These are phyloP conservation scores for Erythrobasidium hasegawianum DNA, from an alignment of 1,284 basidiomycete genomes.

Conservation along the genomic window DNA sequence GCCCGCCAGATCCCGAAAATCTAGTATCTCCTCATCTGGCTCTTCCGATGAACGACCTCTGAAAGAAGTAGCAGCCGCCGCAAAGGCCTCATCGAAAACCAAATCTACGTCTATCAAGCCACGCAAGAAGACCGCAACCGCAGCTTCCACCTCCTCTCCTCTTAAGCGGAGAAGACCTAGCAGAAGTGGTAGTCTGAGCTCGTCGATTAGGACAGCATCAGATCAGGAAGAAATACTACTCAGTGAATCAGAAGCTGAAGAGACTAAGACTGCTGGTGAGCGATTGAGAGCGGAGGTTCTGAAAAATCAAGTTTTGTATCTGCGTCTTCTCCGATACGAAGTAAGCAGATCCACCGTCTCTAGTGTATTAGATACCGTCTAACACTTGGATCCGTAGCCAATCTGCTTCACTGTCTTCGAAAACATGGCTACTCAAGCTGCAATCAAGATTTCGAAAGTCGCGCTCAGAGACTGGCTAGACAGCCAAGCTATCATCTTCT, in stretches of 20 bases:
- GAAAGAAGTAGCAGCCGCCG: background rate
- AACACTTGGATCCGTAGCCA: constrained; percentile 9
- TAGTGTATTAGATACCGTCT: too few species aligned
- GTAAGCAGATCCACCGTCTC: background rate
- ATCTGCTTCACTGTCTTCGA: constrained; percentile 30
- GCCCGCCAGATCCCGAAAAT: too few species aligned
- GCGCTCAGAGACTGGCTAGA: constrained; percentile 31
- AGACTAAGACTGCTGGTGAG: constrained; percentile 25
- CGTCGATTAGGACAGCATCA: background rate
- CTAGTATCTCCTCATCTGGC: background rate
- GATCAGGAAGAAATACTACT: constrained; percentile 13
- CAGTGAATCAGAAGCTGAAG: constrained; percentile 20
- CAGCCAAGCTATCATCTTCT: constrained; percentile 32
- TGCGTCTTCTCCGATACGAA: constrained; percentile 32
- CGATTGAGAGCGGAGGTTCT: constrained; percentile 3
- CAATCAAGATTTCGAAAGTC: constrained; percentile 30
- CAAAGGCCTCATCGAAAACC: background rate
- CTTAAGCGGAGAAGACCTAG: background rate
- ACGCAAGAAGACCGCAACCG: background rate
- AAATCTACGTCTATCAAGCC: background rate
- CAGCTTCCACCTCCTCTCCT: background rate
- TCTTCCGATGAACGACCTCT: background rate
- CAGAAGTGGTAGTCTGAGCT: too few species aligned
- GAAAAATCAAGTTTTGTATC: constrained; percentile 14
- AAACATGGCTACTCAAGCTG: constrained; percentile 1